Base-by-base conservation (phyloP, 305 asterid genomes). In the Fraxinus ornus region DNA sequence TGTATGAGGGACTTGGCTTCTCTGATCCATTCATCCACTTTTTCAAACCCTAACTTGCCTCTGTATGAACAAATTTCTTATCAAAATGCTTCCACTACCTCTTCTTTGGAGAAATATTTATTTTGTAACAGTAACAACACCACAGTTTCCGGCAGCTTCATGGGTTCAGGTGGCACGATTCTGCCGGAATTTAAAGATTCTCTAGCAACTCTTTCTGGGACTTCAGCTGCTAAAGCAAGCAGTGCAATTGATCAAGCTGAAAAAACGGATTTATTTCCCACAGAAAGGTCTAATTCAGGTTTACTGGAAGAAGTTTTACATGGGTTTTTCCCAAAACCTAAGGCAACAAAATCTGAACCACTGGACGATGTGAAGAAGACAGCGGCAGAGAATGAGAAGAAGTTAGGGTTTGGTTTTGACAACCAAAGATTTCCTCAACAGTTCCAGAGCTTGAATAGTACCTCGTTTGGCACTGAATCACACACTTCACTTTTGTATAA, bases 321-420 rank as follows among this genome's bases (percentile, higher is more conserved):
- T 39, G 94, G 97, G 66, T 95, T 94, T 82, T 94, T 92, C 68
- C 99, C 99, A 0, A 91, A 90, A 13, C 88, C 87, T 8, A 87
- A 85, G 64, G 78, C 17, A 15, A 80, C 24, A 0, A 86, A 87
- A 22, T 4, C 88, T 1, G 82, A 83, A 35, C 84, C 86, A 17
- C 21, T 21, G 32, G 78, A 37, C 4, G 75, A 19, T 37, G 75
- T 8, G 1, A 57, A 62, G 62, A 30, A 62, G 35, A 35, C 9
- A 5, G n/a, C 13, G 3, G 55, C 4, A 24, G 75, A 39, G 32
- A 57, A 83, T 33, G 88, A 82, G 49, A 81, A 80, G 19, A n/a
- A n/a, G n/a, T 10, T 80, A 73, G 88, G 89, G 3, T 76, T 84
- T 3, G 52, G 86, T 5, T 28, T 74, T 62, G 93, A 85, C 44